Evolutionary conservation across 805 yeast genomes (phyloP), one percentile per base, ranked within the genome.

Genomic region (Wickerhamiella azymoides): DNA sequence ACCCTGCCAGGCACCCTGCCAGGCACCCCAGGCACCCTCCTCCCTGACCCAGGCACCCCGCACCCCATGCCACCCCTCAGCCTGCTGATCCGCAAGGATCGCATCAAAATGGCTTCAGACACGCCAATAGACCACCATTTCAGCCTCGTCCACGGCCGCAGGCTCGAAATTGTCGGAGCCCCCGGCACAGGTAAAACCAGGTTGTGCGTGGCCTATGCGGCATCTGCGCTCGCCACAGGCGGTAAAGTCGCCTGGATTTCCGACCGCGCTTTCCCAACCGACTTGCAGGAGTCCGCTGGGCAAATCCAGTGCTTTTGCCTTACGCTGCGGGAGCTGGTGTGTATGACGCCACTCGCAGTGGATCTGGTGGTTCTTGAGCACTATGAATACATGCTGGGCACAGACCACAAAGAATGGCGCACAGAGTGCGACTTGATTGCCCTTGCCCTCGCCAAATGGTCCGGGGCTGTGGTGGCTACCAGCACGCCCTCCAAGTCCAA

Each of bases 111-210:
- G 17, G 14, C 10, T 9, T 18, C 32, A n/a, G 17, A 21, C 8
- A 3, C 33, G 11, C 14, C 33, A 6, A 18, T 41, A 5, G 44
- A 41, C 18, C 14, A 33, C n/a, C 9, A 21, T 8, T 26, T 41
- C 11, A 14, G n/a, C 25, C 19, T 41, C 25, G 24, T 27, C 6
- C 30, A 33, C 24, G 32, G 19, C 19, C 44, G 38, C 13, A 4
- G 25, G 16, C 44, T 52, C 4, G 62, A 60, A 39, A n/a, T 59
- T 3, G 41, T 54, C 1, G 63, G 62, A 2, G 54, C 57, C 3
- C 61, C 62, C 0, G 64, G 61, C 5, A 33, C 50, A 2, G 64
- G 62, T 4, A 58, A 55, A 41, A 56, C 60, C 2, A 42, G 54
- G 9, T 13, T 59, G 0, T 55, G 48, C 13, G 50, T 59, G 14